phyloP scores from a whole-genome alignment of 139 green algal genomes.

The Cymbomonas tetramitiformis region DNA sequence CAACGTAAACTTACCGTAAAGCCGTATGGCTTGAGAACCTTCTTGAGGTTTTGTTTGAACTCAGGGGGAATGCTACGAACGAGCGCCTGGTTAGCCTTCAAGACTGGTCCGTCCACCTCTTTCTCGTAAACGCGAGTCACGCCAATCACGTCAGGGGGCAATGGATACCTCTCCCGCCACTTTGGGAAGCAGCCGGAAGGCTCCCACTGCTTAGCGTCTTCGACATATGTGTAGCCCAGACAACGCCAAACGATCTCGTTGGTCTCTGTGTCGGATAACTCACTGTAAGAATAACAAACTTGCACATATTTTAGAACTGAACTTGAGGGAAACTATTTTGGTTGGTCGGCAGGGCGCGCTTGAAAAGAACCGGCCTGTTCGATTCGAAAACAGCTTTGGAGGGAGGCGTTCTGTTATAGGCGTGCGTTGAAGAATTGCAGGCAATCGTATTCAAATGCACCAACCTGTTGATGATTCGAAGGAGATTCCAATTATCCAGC shows the following conservation, averaged over 20 bases:
- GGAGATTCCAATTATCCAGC: too few species aligned
- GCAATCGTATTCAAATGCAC: too few species aligned
- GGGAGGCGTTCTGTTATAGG: too few species aligned
- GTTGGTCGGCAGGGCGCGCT: too few species aligned
- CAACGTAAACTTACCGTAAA: neutral
- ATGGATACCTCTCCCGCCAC: conserved; percentile 7
- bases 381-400: too few species aligned
- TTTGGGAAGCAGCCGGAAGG: conserved; percentile 16
- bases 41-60: conserved; percentile 12
- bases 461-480: too few species aligned
- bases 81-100: conserved; percentile 10
- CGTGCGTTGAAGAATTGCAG: too few species aligned
- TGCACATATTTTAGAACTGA: too few species aligned
- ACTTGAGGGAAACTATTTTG: too few species aligned
- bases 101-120: conserved; percentile 19
- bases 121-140: conserved; percentile 16
- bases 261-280: conserved; percentile 6
- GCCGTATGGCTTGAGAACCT: neutral
- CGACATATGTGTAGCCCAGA: conserved; percentile 8
- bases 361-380: too few species aligned
- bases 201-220: conserved; percentile 10
- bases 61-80: conserved; percentile 9
- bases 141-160: conserved; percentile 15
- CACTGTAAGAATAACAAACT: too few species aligned
- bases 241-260: conserved; percentile 20